Evolutionary conservation across 108 stramenopile species (phyloP).

Genomic region (Aurantiochytrium sp.): DNA sequence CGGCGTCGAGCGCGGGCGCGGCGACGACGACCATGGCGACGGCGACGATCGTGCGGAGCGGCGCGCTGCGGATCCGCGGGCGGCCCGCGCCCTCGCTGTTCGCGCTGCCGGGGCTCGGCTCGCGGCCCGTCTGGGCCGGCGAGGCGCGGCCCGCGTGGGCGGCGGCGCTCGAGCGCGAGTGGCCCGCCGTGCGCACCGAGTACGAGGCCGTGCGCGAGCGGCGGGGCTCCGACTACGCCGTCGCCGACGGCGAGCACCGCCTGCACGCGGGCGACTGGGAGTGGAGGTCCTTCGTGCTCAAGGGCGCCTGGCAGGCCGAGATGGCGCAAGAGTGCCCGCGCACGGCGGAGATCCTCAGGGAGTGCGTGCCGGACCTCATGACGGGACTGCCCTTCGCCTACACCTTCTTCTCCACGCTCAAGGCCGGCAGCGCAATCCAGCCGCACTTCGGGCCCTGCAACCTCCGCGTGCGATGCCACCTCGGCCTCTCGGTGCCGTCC

Average conservation of each 20-base stretch:
- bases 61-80: not conserved
- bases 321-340: not conserved
- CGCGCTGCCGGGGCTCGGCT: not conserved
- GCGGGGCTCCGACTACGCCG: not conserved
- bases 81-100: not conserved
- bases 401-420: conserved; percentile 53
- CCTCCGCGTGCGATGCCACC: conserved; percentile 82
- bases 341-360: not conserved
- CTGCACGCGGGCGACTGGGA: conserved; percentile 17
- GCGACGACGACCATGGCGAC: not conserved
- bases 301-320: not conserved
- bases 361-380: conserved; percentile 35
- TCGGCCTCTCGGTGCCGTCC: conserved; percentile 81
- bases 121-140: not conserved
- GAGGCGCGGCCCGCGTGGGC: not conserved
- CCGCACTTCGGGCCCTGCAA: conserved; percentile 89
- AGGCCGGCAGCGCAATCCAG: conserved; percentile 54
- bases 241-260: not conserved
- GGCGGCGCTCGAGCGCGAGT: not conserved
- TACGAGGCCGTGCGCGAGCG: not conserved
- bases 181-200: not conserved
- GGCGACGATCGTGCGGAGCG: conserved; percentile 29
- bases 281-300: conserved; percentile 12
- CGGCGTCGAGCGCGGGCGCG: not conserved
- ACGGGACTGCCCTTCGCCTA: conserved; percentile 46